Base-by-base conservation (phyloP, 2,329 filamentous ascomycete genomes). In the Fonsecaea nubica region DNA sequence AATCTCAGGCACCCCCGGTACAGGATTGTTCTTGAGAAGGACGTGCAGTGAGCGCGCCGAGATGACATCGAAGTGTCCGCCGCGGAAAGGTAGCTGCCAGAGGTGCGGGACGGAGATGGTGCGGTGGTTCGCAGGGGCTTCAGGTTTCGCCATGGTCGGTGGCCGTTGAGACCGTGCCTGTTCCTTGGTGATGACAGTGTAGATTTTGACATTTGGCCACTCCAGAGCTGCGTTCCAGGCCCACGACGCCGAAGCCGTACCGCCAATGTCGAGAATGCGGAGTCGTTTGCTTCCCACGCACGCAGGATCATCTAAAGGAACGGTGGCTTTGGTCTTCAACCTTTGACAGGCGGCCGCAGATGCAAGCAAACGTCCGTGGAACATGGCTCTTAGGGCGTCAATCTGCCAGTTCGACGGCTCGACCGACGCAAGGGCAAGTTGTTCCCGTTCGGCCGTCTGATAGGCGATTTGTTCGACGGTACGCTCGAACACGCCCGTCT, bases 221-320 rank as follows among this genome's bases (percentile, higher is more conserved):
- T 94, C 90, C 57, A 91, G 84, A 0, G 95, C 93, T 65, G 92
- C 91, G 76, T 95, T 89, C 95, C 95, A 99, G 25, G 92, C 94
- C 95, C 95, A 99, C 78, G 96, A 93, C 76, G 92, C 94, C 13
- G 91, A 88, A 0, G 90, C 85, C 75, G 94, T 89, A 53, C 93
- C 93, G 57, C 92, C 93, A 38, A 97, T 88, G 76, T 98, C 94
- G 32, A 98, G 86, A 64, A 97, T 90, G 38, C 90, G 84, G 3
- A 88, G 81, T 30, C 88, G 85, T 65, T 77, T 76, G 68, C 71
- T 76, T 57, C 75, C 80, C 36, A 75, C 66, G 33, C 71, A 74
- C 62, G 74, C 58, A 18, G 73, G 65, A 33, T 69, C 64, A 53
- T 72, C 61, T 32, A 72, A 57, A n/a, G 72, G 65, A 60, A 73